phyloP scores from a whole-genome alignment of 1,139 yeast genomes.

The Pichia inconspicua region DNA sequence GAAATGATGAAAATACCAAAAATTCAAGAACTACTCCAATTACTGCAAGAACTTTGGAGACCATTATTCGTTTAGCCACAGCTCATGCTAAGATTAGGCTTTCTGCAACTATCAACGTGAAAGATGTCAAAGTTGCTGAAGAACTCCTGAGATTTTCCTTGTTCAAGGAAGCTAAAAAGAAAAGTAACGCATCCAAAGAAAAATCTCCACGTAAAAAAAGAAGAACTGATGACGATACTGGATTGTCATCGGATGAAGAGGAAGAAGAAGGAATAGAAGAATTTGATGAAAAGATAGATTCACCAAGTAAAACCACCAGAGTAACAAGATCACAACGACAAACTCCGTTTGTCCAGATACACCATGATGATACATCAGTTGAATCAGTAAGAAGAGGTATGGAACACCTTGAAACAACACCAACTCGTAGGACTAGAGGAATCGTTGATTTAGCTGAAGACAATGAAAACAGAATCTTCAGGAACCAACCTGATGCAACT shows the following conservation, averaged over 20 bases:
- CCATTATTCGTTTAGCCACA: slow-evolving; percentile 87
- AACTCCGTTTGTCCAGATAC: slow-evolving; percentile 12
- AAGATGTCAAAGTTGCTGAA: slow-evolving; percentile 84
- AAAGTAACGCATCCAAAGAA: slow-evolving; percentile 9
- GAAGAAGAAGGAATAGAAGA: slow-evolving; percentile 10
- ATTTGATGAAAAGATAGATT: neutral
- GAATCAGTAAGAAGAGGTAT: slow-evolving; percentile 20
- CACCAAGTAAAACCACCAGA: neutral
- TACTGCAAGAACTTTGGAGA: slow-evolving; percentile 96
- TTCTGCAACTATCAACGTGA: slow-evolving; percentile 62
- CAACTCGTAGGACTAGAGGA: neutral
- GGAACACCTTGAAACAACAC: slow-evolving; percentile 17
- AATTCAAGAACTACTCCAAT: slow-evolving; percentile 88
- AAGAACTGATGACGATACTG: slow-evolving; percentile 14
- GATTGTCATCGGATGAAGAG: slow-evolving; percentile 13
- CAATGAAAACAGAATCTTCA: neutral
- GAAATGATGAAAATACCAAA: slow-evolving; percentile 73
- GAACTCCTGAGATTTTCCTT: slow-evolving; percentile 77
- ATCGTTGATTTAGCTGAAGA: neutral
- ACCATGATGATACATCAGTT: slow-evolving; percentile 20
- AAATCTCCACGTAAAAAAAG: slow-evolving; percentile 26
- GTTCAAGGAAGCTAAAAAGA: slow-evolving; percentile 57
- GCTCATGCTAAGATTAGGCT: slow-evolving; percentile 95
- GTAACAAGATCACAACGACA: slow-evolving; percentile 6
- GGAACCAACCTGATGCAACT: neutral